These are phyloP conservation scores for Trebouxia sp. DNA, from an alignment of 139 green algal genomes.

Conservation along the genomic window DNA sequence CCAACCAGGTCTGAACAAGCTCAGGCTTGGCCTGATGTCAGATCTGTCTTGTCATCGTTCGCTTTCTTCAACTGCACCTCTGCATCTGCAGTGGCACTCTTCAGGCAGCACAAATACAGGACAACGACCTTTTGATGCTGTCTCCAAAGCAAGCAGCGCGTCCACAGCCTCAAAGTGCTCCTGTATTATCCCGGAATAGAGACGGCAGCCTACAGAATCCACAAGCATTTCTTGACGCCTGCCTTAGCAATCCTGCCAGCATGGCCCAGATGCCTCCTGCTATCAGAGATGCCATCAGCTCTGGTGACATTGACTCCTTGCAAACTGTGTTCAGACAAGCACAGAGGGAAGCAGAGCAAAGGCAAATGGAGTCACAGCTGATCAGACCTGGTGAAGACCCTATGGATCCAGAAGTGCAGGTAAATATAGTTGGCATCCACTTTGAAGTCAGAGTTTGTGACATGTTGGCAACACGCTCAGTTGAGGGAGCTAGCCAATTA, in stretches of 20 bases:
- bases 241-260: background rate
- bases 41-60: too few relatives aligned
- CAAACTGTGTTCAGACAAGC: background rate
- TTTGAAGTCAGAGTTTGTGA: too few relatives aligned
- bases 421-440: too few relatives aligned
- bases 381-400: background rate
- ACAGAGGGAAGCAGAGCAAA: background rate
- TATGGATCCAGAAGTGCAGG: slow-evolving; percentile 14
- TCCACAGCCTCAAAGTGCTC: background rate
- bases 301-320: background rate
- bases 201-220: slow-evolving; percentile 25
- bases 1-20: slow-evolving; percentile 33
- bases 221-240: slow-evolving; percentile 20
- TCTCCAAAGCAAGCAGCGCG: slow-evolving; percentile 16
- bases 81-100: slow-evolving; percentile 50
- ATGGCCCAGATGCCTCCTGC: slow-evolving; percentile 20
- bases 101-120: slow-evolving; percentile 42
- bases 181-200: too few relatives aligned
- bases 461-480: too few relatives aligned
- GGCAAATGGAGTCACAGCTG: slow-evolving; percentile 5
- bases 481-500: too few relatives aligned
- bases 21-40: background rate
- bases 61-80: background rate
- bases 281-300: background rate
- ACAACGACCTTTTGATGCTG: slow-evolving; percentile 71